These are phyloP conservation scores for Phytopythium delawarense DNA, from an alignment of 352 stramenopile genomes.

Conservation along the genomic window DNA sequence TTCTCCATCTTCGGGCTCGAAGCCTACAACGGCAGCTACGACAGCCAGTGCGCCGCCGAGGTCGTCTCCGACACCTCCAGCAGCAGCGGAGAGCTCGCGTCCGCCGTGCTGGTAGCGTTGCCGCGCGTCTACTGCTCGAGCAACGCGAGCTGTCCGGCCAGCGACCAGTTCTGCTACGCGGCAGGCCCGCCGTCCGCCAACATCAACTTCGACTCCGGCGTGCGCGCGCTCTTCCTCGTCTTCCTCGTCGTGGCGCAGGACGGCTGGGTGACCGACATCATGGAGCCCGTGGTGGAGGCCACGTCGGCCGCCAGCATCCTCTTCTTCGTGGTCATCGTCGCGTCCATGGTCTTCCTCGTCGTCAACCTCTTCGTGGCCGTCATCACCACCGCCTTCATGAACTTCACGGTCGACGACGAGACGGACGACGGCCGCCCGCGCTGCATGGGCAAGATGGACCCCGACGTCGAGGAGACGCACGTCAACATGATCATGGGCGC, in stretches of 20 bases:
- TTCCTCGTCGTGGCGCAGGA: conserved; percentile 79
- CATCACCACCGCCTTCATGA: conserved; percentile 85
- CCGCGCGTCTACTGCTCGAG: conserved; percentile 48
- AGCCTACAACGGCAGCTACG: conserved; percentile 50
- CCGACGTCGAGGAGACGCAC: conserved; percentile 57
- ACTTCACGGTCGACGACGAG: conserved; percentile 56
- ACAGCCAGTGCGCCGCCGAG: conserved; percentile 39
- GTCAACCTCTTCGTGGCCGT: conserved; percentile 82
- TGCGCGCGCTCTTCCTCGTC: conserved; percentile 68
- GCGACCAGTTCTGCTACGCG: conserved; percentile 28
- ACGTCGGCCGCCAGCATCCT: conserved; percentile 47
- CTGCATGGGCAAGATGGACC: conserved; percentile 56
- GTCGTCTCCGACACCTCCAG: neutral
- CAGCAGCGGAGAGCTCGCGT: neutral
- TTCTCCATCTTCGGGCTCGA: conserved; percentile 80
- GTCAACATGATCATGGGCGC: conserved; percentile 81
- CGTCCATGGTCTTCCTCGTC: conserved; percentile 76
- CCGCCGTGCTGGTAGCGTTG: conserved; percentile 20
- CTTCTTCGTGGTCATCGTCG: conserved; percentile 74
- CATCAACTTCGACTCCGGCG: conserved; percentile 71
- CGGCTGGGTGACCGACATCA: conserved; percentile 75
- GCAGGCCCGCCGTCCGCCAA: conserved; percentile 34
- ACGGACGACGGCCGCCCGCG: conserved; percentile 25
- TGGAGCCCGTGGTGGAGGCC: conserved; percentile 66
- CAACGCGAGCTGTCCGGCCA: conserved; percentile 33